Base-by-base conservation (phyloP, 1,284 basidiomycete genomes). In the Afroboletus lepidellus region DNA sequence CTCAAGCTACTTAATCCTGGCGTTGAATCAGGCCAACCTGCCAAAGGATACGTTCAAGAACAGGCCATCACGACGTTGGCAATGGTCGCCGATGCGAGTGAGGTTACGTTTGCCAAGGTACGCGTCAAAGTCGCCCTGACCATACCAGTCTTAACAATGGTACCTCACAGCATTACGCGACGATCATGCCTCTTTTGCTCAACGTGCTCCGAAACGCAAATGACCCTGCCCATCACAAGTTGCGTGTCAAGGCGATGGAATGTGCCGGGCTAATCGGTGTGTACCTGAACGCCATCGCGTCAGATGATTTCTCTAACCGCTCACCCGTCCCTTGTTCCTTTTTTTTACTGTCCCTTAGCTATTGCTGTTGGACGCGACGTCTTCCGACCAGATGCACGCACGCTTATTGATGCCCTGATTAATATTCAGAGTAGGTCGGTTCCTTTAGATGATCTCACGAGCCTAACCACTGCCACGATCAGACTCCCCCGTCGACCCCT, bases 51-150 rank as follows among this genome's bases (percentile, higher is more conserved):
- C 60, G 86, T 92, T 1, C 89, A 93, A 63, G 90, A 93, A 65
- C 90, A 92, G 63, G 86, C 84, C 1, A 81, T 94, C 48, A 91
- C 89, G 11, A 90, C 88, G 15, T 69, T 90, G 48, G 90, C 90
- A 3, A 91, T 91, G 83, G 87, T 93, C 2, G 90, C 90, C 0
- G 85, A 92, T 64, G 87, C 87, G 0, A 88, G 88, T 57, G 87
- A 90, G 67, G 73, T 72, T 2, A 84, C 83, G 2, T 88, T 92
- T 59, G 79, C 78, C 6, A 84, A 86, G 72, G 85, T 82, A 58
- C 24, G 30, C 20, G 8, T 8, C 5, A n/a, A n/a, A n/a, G n/a
- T 16, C 18, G n/a, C n/a, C 34, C 34, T 6, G 16, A 5, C 18
- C 20, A 9, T 2, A 8, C 34, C 34, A 12, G 9, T 12, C n/a